Base-by-base conservation (phyloP, 139 green algal genomes). In the Chlorella sp. region DNA sequence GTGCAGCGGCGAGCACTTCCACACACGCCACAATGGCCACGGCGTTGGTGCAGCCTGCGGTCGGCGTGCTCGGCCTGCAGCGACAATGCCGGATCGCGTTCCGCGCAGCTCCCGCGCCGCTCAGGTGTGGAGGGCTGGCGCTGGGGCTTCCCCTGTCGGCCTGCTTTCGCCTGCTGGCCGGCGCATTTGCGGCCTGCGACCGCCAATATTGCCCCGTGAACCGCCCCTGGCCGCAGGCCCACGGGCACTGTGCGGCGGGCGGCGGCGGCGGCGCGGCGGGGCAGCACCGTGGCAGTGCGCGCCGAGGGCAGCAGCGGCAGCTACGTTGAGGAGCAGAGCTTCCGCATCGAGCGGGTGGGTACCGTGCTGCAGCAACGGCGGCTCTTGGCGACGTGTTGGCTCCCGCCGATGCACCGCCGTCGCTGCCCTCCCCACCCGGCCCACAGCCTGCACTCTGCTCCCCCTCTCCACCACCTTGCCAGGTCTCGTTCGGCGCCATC, bases 401-500 rank as follows among this genome's bases (percentile, higher is more conserved):
- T 43, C n/a, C 32, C 3, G 4, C n/a, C 60, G 26, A 5, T 6
- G 9, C 60, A 24, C 6, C n/a, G 30, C 17, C 65, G n/a, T 32
- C 65, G 1, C n/a, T 14, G 0, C 22, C 1, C 46, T 43, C 65
- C 32, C 32, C 1, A 19, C 32, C 62, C 2, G 62, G 5, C 28
- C 24, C 62, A 3, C 22, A 9, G 30, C 4, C 32, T 40, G 62
- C 56, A 36, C 60, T 36, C 32, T 41, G 1, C 16, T 41, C 34
- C 64, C 65, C 40, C 16, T 28, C 32, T 2, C 36, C 16, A 2
- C 69, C 68, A 34, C 20, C 20, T 26, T 7, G 36, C 48, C 88
- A 97, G 85, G 85, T 97, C 1, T 98, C 95, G 0, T 98, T 96
- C 88, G 95, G 95, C 56, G 88, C 89, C 70, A 98, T 98, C 84